These are phyloP conservation scores for Blastobotrys malaysiensis DNA, from an alignment of 1,139 yeast species.

Conservation along the genomic window DNA sequence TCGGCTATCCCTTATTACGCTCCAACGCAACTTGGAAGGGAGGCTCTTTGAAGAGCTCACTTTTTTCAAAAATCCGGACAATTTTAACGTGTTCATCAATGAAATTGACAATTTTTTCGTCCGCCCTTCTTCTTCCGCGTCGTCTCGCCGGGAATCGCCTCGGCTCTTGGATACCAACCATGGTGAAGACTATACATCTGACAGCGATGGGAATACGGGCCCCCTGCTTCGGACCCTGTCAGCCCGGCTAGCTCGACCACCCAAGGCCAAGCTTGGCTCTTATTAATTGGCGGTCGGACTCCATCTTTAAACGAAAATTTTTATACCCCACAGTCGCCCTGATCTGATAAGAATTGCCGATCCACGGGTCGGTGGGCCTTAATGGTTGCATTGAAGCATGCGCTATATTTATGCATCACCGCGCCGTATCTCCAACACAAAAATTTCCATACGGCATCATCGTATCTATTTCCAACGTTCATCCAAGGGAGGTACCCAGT, in stretches of 20 bases:
- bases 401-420: neutral
- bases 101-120: conserved; percentile 66
- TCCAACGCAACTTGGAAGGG: neutral
- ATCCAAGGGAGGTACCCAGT: too few relatives aligned
- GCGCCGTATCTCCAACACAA: neutral
- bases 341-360: neutral
- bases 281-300: neutral
- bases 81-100: conserved; percentile 78
- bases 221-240: neutral
- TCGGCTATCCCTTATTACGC: neutral
- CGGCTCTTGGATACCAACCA: too few relatives aligned
- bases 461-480: too few relatives aligned
- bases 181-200: too few relatives aligned
- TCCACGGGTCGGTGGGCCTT: neutral
- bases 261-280: neutral
- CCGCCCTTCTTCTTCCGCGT: neutral
- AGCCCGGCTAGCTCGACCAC: neutral
- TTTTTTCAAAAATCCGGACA: conserved; percentile 27
- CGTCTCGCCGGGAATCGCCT: neutral
- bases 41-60: neutral
- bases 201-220: neutral
- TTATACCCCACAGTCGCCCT: neutral
- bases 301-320: neutral
- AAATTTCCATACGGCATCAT: neutral
- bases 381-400: neutral